phyloP scores from a whole-genome alignment of 2,329 filamentous ascomycete species.

The Sclerotinia nivalis region DNA sequence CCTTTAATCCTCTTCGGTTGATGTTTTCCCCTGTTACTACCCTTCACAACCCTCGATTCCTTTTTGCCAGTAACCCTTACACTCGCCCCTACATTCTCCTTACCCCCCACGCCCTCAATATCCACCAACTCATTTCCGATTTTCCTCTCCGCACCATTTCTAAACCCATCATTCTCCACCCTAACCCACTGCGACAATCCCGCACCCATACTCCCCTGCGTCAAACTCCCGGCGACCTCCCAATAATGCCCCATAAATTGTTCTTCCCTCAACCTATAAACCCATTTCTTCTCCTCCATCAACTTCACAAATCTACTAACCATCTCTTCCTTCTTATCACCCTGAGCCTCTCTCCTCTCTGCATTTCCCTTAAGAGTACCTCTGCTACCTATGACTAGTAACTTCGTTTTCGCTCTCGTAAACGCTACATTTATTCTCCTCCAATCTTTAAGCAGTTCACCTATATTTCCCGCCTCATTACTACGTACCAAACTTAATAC shows the following conservation, averaged over 20 bases:
- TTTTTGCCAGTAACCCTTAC: not conserved
- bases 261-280: constrained; percentile 67
- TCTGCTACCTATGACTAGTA: constrained; percentile 83
- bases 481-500: constrained; percentile 84
- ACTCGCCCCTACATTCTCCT: not conserved
- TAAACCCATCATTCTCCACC: constrained; percentile 8
- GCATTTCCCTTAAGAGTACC: constrained; percentile 69
- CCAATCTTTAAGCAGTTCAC: constrained; percentile 89
- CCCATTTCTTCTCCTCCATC: constrained; percentile 78
- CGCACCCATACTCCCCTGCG: constrained; percentile 37
- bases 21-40: not conserved
- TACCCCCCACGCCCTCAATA: not conserved
- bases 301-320: constrained; percentile 73
- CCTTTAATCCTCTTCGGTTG: constrained; percentile 57
- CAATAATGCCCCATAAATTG: constrained; percentile 70
- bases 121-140: not conserved
- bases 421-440: constrained; percentile 93
- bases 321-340: constrained; percentile 63
- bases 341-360: constrained; percentile 54
- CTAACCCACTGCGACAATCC: constrained; percentile 26
- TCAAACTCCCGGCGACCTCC: constrained; percentile 52
- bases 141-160: not conserved
- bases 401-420: constrained; percentile 87
- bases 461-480: constrained; percentile 81
- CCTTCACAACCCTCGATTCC: not conserved